phyloP scores from a whole-genome alignment of 169 alveolate species.

The Theileria equi region DNA sequence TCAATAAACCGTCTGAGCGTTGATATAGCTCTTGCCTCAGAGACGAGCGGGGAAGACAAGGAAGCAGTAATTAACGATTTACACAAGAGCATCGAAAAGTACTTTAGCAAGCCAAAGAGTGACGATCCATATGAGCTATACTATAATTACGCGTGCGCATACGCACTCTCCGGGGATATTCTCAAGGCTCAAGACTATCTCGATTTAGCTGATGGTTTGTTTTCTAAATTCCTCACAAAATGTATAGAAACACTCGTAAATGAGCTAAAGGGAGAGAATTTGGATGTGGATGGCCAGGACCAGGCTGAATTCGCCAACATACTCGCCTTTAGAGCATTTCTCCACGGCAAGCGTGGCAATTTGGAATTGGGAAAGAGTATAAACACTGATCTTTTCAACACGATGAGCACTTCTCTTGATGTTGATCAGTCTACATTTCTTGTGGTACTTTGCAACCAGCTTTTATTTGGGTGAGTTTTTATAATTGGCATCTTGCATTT shows the following conservation, averaged over 20 bases:
- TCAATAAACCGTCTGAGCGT: constrained; percentile 39
- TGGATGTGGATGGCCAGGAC: neutral
- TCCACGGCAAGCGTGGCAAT: constrained; percentile 20
- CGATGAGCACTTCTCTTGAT: constrained; percentile 14
- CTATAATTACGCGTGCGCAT: constrained; percentile 51
- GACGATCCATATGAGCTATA: constrained; percentile 27
- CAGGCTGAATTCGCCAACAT: constrained; percentile 43
- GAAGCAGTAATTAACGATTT: neutral
- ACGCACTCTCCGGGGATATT: constrained; percentile 21
- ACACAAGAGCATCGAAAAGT: constrained; percentile 27
- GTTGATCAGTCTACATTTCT: constrained; percentile 9
- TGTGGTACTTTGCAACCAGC: neutral
- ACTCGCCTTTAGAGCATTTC: constrained; percentile 36
- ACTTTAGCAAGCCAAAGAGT: neutral
- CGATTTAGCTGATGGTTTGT: constrained; percentile 42
- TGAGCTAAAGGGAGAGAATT: constrained; percentile 20
- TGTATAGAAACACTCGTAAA: constrained; percentile 8
- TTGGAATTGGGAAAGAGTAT: constrained; percentile 26
- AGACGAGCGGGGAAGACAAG: neutral
- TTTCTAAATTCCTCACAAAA: neutral
- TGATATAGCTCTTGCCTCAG: constrained; percentile 36
- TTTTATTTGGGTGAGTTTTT: constrained; percentile 3
- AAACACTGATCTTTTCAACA: constrained; percentile 10
- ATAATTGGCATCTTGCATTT: neutral
- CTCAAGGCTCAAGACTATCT: constrained; percentile 23